Conservation (phyloP, 768 basidiomycete genomes). For the Lyophyllum atratum region DNA sequence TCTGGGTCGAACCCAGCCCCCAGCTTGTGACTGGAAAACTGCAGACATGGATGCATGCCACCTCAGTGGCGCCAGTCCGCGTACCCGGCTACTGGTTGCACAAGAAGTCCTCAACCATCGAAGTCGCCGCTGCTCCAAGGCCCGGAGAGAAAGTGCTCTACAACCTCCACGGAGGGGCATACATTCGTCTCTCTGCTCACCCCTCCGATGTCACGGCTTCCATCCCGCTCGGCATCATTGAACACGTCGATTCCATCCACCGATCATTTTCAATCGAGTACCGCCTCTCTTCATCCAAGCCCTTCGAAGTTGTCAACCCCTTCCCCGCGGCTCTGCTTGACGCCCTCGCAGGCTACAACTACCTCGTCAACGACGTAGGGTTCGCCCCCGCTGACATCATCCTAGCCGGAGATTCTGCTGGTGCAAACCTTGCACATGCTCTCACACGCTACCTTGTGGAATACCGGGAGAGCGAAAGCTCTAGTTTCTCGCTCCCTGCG, state of each 20-base stretch:
- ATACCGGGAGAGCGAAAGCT: conserved; percentile 32
- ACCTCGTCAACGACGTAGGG: conserved; percentile 60
- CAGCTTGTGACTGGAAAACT: conserved; percentile 47
- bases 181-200: conserved; percentile 53
- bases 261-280: conserved; percentile 71
- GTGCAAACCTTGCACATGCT: conserved; percentile 70
- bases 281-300: conserved; percentile 54
- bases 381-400: conserved; percentile 64
- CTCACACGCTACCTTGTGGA: conserved; percentile 64
- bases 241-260: conserved; percentile 42
- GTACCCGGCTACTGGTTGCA: conserved; percentile 63
- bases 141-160: conserved; percentile 61
- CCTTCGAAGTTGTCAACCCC: conserved; percentile 46
- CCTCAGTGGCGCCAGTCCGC: conserved; percentile 40
- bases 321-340: conserved; percentile 81
- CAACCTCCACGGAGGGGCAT: conserved; percentile 66
- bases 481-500: conserved; percentile 30
- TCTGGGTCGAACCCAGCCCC: conserved; percentile 49
- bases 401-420: conserved; percentile 75
- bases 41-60: conserved; percentile 37
- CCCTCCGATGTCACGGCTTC: conserved; percentile 49
- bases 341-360: conserved; percentile 70
- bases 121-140: conserved; percentile 37
- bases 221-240: conserved; percentile 48
- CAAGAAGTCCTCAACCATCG: conserved; percentile 37